Base-by-base conservation (phyloP, 2,329 filamentous ascomycete genomes). In the Aspergillus sp. region DNA sequence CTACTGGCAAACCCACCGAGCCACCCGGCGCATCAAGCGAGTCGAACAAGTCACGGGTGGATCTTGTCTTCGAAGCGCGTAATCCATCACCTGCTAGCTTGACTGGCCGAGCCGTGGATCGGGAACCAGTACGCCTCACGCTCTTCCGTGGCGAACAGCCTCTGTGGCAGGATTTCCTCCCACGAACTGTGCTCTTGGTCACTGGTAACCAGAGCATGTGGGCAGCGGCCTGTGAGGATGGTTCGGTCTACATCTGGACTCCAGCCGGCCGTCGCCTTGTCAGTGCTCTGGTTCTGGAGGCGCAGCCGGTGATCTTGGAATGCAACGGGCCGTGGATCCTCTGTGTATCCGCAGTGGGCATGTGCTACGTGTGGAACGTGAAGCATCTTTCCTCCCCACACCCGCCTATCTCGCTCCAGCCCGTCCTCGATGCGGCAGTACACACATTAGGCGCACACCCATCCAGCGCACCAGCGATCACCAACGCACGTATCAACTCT, bases 321-420 rank as follows among this genome's bases (percentile, higher is more conserved):
- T 93, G 88, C 64, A 85, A 92, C 51, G 89, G 89, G 10, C 88
- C 88, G 75, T 97, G 90, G 89, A 76, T 99, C 4, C 79, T 99
- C 47, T 93, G 89, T 66, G 88, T 99, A 58, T 93, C 91, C 3
- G 88, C 93, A 1, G 88, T 89, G 3, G 94, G 94, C 4, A 84
- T 93, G 73, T 94, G 88, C 62, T 87, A 97, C 70, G 89, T 99
- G 40, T 99, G 93, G 92, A 93, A 97, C 68, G 80, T 97, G 54
- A 88, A 88, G 60, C 88, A 84, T 0, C 86, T 95, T 66, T 85
- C 86, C 3, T 88, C 92, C 0, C 89, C 91, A 16, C 92, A 97
- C 67, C 91, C 93, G 2, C 93, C 94, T 0, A 83, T 97, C 13
- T 96, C 91, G 11, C 79, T 99, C 0, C 92, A 86, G 0, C 93